Evolutionary conservation across 2,329 filamentous ascomycete genomes (phyloP), one percentile per base, ranked within the genome.

Genomic region (Didymella sp.): DNA sequence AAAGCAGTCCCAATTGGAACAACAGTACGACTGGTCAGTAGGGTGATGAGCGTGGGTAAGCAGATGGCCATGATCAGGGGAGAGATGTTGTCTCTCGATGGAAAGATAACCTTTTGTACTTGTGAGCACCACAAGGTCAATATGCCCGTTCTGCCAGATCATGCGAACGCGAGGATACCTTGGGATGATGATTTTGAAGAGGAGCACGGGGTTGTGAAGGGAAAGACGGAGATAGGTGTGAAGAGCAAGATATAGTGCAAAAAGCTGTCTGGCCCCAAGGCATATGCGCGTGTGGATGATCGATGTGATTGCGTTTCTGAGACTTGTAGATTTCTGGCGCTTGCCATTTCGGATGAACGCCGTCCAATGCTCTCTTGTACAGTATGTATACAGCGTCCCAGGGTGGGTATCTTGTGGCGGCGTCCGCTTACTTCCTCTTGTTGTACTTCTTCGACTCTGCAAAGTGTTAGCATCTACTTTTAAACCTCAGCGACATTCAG

Each of bases 111-210:
- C 6, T 84, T 81, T 61, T 81, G 78, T 49, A 82, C 81, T 1
- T 80, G 75, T 31, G 82, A 84, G 64, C 81, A 84, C 59, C 82
- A 84, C 66, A 84, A 84, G 59, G 80, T 83, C 11, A 76, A 77
- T 47, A 69, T 78, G 5, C 76, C 79, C 11, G 77, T 78, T 22
- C 66, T 64, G 40, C 58, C 72, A 19, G 73, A 78, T 42, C 78
- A 82, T 63, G 52, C 76, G 51, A 61, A 65, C n/a, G 70, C 72
- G 15, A 73, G 66, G 47, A 64, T 81, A 17, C 66, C 72, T 6
- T 81, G 79, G 79, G 81, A 82, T 63, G 77, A 78, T 12, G 67
- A 78, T 44, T 79, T 77, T 63, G 77, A 77, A 13, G 65, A 52
- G 40, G 57, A 73, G 45, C 70, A 71, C 66, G 47, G 47, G 38